Percentiles rank a stretch among this genome's conserved stretches.
These are phyloP conservation scores for Entomortierella beljakovae DNA, from an alignment of 192 early-diverging fungal species.

Conservation along the genomic window DNA sequence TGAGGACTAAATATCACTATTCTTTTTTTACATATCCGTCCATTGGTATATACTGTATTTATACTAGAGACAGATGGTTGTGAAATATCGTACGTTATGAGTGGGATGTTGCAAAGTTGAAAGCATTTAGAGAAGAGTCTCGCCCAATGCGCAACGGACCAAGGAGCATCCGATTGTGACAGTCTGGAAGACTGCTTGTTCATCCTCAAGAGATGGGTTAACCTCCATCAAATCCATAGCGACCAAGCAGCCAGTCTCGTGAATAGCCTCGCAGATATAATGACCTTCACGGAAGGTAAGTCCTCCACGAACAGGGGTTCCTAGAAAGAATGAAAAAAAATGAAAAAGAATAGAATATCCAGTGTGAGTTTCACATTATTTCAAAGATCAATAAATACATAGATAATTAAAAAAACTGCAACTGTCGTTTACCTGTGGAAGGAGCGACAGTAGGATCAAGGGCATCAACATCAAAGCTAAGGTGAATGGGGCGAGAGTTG, in stretches of 20 bases:
- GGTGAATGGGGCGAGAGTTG: slow-evolving; percentile 81
- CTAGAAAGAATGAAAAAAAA: slow-evolving; percentile 42
- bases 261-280: slow-evolving; percentile 93
- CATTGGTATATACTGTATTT: too few relatives aligned
- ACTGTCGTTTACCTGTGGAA: slow-evolving; percentile 67
- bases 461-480: slow-evolving; percentile 96
- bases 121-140: slow-evolving; percentile 66
- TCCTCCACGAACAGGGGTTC: slow-evolving; percentile 95
- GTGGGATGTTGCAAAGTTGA: slow-evolving; percentile 21
- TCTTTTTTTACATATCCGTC: too few relatives aligned
- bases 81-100: too few relatives aligned
- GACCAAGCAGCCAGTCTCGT: slow-evolving; percentile 90
- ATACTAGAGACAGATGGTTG: too few relatives aligned
- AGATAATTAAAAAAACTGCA: neutral
- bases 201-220: slow-evolving; percentile 88
- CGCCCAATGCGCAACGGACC: slow-evolving; percentile 85
- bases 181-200: slow-evolving; percentile 81
- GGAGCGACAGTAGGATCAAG: slow-evolving; percentile 95
- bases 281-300: slow-evolving; percentile 97
- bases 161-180: slow-evolving; percentile 93
- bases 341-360: neutral
- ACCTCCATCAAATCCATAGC: slow-evolving; percentile 96
- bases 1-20: too few relatives aligned
- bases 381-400: neutral
- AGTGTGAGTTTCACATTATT: too few relatives aligned